Base-by-base conservation (phyloP, 495 filamentous ascomycete genomes). In the Rostrohypoxylon terebratum region DNA sequence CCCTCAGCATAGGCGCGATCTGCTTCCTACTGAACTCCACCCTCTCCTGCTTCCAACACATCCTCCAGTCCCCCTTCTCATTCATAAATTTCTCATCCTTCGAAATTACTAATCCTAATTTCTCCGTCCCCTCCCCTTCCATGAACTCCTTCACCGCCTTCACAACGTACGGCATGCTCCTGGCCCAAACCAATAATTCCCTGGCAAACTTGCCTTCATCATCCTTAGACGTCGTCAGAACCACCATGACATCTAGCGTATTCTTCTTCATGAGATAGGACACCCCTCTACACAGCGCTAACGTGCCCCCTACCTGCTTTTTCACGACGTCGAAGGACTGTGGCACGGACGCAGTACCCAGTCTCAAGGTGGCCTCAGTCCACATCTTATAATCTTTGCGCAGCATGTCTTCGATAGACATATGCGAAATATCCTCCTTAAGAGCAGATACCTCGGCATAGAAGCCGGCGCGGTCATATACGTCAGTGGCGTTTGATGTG, bases 351-450 rank as follows among this genome's bases (percentile, higher is more conserved):
- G 90, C 91, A 51, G 97, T 91, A 1, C 96, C 96, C 8, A 99
- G 79, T 18, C 81, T 85, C 31, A 87, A 66, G 5, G 62, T 75
- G 1, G 74, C 79, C 73, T 93, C 94, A 4, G 75, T 81, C 94
- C 94, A 99, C 63, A 91, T 87, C 81, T 99, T 99, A 80, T 96
- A 99, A 79, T 99, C 96, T 71, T 96, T 94, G 63, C 90, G 86
- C 53, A 98, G 77, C 14, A 97, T 86, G 68, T 98, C 96, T 2
- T 87, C 78, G 65, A 96, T 76, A 2, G 83, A 85, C 66, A 99
- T 81, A 3, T 79, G 69, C 59, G 87, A 87, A 50, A 98, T 85
- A 68, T 94, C 86, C 67, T 88, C 83, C 79, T 97, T 97, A 5
- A 94, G 90, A 3, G 78, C 62, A 14, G 84, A 81, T 54, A 98